Base-by-base conservation (phyloP, 2,329 filamentous ascomycete genomes). In the Davidsoniella eucalypti region DNA sequence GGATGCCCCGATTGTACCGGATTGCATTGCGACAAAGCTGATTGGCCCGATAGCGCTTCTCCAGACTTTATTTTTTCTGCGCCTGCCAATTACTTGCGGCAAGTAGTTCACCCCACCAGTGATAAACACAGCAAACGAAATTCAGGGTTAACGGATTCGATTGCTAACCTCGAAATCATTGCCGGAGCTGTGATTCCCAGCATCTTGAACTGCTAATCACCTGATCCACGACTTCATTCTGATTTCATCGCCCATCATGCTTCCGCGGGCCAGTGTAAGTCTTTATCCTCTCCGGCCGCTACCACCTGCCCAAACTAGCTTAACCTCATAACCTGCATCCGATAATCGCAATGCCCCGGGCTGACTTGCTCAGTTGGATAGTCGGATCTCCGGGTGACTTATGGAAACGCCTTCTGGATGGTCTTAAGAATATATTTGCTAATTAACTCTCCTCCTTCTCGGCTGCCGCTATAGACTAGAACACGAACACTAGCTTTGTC, bases 211-310 rank as follows among this genome's bases (percentile, higher is more conserved):
- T 44, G 16, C 1, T 12, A 44, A 21, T 44, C 25, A n/a, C 23
- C n/a, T 21, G 14, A 17, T 21, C 10, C 12, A 23, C 18, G 23
- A 14, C 43, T 44, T 44, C 40, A 12, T 29, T 44, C 21, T 33
- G 10, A 44, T 8, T 16, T 25, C 43, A 44, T 17, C n/a, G 25
- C 36, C 43, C 37, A 44, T 14, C 18, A 53, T 53, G 52, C 29
- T 50, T 42, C 52, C 48, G 23, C 52, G 52, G 43, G 40, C 48
- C 48, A 53, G 47, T 44, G 52, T 53, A 53, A 53, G 52, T 50
- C 6, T 12, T 21, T n/a, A n/a, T n/a, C 16, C 46, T 21, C 17
- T 18, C 12, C 16, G 17, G 12, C 40, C 48, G 42, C 29, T 50
- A 45, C 25, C 16, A 51, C 49, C 44, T 51, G 49, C 49, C 44